A percentile compares a stretch with the other conserved stretches of the same genome.
phyloP scores from a whole-genome alignment of 441 rosid species.

The Adansonia madagascariensis region DNA sequence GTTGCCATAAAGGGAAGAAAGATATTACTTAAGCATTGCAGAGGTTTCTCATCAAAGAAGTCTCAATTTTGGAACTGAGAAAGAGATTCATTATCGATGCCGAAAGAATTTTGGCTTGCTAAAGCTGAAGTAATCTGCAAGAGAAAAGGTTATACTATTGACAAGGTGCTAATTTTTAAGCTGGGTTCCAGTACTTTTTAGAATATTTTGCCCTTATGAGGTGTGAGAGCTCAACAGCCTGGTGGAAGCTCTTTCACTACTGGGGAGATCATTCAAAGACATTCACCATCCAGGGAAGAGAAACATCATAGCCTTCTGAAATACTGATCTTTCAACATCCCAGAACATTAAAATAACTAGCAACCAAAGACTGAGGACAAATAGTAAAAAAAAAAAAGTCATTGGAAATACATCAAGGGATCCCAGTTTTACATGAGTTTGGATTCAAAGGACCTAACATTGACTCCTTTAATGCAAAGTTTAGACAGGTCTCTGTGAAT shows the following conservation, averaged over 20 bases:
- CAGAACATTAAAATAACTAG: not conserved
- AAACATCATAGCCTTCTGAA: not conserved
- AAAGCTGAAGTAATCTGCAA: not conserved
- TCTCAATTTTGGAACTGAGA: not conserved
- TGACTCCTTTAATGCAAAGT: not conserved
- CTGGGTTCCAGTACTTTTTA: not conserved
- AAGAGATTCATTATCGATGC: not conserved
- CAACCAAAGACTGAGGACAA: not conserved
- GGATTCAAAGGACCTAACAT: not conserved
- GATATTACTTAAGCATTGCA: not conserved
- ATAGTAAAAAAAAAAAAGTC: too few species aligned
- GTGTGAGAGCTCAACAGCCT: not conserved
- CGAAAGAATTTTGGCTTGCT: not conserved
- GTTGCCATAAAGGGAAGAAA: not conserved
- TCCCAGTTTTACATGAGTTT: not conserved
- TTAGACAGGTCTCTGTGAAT: not conserved
- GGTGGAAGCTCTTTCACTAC: not conserved
- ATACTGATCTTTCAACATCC: not conserved
- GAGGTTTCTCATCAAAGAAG: not conserved
- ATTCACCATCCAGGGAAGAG: not conserved
- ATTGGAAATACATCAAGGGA: not conserved
- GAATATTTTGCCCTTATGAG: conserved; percentile 2
- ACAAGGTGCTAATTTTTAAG: not conserved
- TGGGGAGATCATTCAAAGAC: not conserved
- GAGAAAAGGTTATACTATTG: not conserved